A percentile compares a stretch with the other conserved stretches of the same genome.
phyloP scores from a whole-genome alignment of 805 yeast genomes.

The Sungouiozyma intestinalis region DNA sequence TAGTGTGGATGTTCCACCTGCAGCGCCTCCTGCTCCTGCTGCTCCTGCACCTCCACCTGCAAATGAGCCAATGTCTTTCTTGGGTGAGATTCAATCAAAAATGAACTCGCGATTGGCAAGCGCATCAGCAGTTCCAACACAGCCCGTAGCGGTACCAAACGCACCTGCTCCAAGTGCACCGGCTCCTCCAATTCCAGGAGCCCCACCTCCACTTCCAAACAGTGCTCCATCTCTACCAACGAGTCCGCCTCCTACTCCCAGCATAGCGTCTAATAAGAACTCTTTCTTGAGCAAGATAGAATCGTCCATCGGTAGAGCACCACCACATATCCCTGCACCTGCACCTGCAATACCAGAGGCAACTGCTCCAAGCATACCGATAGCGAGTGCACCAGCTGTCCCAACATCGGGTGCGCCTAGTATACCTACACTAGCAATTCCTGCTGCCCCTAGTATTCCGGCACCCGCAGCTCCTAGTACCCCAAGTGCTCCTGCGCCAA shows the following conservation, averaged over 20 bases:
- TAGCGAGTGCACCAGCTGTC: conserved; percentile 10
- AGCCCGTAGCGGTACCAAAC: conserved; percentile 3
- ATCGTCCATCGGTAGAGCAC: not conserved
- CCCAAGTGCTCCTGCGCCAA: conserved; percentile 9
- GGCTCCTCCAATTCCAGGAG: conserved; percentile 11
- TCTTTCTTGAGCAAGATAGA: conserved; percentile 5
- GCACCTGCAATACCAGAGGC: conserved; percentile 7
- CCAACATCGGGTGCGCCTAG: too few relatives aligned
- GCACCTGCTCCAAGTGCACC: conserved; percentile 12
- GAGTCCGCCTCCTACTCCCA: conserved; percentile 22
- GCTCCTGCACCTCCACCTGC: conserved; percentile 14
- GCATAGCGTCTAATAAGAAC: conserved; percentile 11
- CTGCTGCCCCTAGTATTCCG: too few relatives aligned
- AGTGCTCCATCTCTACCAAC: conserved; percentile 14
- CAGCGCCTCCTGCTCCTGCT: conserved; percentile 12
- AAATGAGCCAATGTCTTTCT: conserved; percentile 18
- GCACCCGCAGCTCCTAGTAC: not conserved
- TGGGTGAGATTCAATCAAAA: conserved; percentile 24
- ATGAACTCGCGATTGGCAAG: conserved; percentile 8
- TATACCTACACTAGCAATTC: too few relatives aligned
- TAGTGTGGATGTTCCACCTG: conserved; percentile 7
- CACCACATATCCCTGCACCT: conserved; percentile 10
- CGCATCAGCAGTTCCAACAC: conserved; percentile 7
- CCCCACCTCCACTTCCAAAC: conserved; percentile 8
- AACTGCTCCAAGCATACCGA: conserved; percentile 13